Percentiles rank a stretch among this genome's conserved stretches.
Evolutionary conservation across 768 basidiomycete genomes (phyloP).

Genomic region (Panus rudis): DNA sequence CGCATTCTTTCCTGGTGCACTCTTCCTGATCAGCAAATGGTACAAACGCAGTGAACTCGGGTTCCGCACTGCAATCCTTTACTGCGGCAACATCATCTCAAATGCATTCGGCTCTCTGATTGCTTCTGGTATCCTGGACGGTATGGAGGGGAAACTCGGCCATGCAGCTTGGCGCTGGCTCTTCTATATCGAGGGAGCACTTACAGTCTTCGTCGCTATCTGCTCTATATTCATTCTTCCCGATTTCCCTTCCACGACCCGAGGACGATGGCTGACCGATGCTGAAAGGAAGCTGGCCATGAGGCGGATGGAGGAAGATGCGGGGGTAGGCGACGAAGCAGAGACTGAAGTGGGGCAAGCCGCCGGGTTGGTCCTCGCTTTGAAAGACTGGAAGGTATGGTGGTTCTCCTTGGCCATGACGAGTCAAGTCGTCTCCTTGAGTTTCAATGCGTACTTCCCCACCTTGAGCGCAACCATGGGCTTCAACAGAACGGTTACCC

Average conservation of each 20-base stretch:
- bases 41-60: conserved; percentile 70
- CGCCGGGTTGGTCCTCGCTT: conserved; percentile 50
- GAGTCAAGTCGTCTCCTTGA: conserved; percentile 48
- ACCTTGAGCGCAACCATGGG: conserved; percentile 71
- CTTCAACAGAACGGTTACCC: conserved; percentile 50
- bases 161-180: conserved; percentile 67
- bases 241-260: conserved; percentile 58
- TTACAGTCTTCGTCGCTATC: conserved; percentile 49
- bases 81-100: conserved; percentile 67
- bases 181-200: conserved; percentile 59
- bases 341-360: conserved; percentile 33
- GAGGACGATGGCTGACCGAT: conserved; percentile 45
- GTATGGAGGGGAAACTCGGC: conserved; percentile 64
- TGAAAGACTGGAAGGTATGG: conserved; percentile 81
- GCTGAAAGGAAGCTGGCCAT: conserved; percentile 50
- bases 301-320: conserved; percentile 59
- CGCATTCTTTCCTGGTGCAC: conserved; percentile 63
- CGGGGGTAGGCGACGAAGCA: conserved; percentile 44
- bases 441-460: conserved; percentile 78
- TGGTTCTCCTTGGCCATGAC: conserved; percentile 64
- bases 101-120: conserved; percentile 81
- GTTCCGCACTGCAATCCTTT: conserved; percentile 57
- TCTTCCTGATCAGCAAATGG: conserved; percentile 63
- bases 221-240: conserved; percentile 60
- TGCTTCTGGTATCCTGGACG: conserved; percentile 66